Conservation (phyloP, 495 filamentous ascomycete genomes). For the Pyrenopolyporus hunteri region DNA sequence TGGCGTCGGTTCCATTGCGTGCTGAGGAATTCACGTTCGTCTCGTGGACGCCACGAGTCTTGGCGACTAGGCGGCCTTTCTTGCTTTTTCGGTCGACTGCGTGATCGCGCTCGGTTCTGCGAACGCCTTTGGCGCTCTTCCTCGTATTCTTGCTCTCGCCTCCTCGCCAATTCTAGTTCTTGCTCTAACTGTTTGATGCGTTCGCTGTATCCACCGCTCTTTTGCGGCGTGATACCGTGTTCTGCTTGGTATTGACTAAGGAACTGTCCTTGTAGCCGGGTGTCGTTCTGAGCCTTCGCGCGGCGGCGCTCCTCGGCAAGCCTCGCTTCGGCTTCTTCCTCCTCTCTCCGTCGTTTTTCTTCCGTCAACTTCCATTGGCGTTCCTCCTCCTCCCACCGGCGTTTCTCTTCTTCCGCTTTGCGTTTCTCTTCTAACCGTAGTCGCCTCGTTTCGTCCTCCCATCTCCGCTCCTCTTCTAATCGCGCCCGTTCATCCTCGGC, state of each 20-base stretch:
- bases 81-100: conserved; percentile 51
- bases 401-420: conserved; percentile 76
- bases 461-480: conserved; percentile 73
- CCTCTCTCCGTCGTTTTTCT: conserved; percentile 72
- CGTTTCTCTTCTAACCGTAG: conserved; percentile 71
- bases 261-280: conserved; percentile 79
- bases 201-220: conserved; percentile 45
- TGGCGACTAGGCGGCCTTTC: conserved; percentile 61
- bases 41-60: conserved; percentile 69
- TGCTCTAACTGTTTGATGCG: conserved; percentile 83
- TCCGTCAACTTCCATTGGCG: conserved; percentile 83
- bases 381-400: conserved; percentile 84
- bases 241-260: conserved; percentile 84
- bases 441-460: conserved; percentile 78
- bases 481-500: conserved; percentile 73
- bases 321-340: conserved; percentile 70
- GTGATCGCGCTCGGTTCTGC: conserved; percentile 43
- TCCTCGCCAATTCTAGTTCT: conserved; percentile 82
- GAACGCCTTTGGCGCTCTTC: conserved; percentile 71
- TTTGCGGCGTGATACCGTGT: conserved; percentile 45
- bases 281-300: conserved; percentile 64
- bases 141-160: conserved; percentile 85
- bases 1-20: conserved; percentile 69
- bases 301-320: conserved; percentile 70
- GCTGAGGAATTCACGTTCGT: conserved; percentile 77